Evolutionary conservation across 1,284 basidiomycete species (phyloP).

Genomic region (Grifola frondosa): DNA sequence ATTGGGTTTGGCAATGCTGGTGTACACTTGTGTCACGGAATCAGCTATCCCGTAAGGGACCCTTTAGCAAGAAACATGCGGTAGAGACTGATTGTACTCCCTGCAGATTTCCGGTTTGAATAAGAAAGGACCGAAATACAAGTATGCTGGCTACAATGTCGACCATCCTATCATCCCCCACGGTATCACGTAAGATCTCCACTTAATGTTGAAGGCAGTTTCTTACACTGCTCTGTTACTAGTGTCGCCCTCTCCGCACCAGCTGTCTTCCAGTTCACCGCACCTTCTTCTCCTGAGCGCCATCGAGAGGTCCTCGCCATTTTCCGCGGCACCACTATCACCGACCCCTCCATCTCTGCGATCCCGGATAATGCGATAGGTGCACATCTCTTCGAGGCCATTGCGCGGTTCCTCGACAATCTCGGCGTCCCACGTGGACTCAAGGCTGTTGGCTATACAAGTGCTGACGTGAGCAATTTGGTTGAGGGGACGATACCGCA

Average conservation of each 20-base stretch:
- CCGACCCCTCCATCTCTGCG: conserved; percentile 68
- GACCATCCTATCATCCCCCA: conserved; percentile 92
- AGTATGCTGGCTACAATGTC: conserved; percentile 82
- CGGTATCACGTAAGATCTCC: conserved; percentile 64
- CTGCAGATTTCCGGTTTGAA: conserved; percentile 91
- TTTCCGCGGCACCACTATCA: conserved; percentile 67
- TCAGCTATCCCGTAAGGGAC: conserved; percentile 72
- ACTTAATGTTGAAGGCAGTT: neutral
- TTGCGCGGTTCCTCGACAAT: conserved; percentile 86
- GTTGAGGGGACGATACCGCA: conserved; percentile 90
- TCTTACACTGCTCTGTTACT: neutral
- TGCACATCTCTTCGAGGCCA: conserved; percentile 81
- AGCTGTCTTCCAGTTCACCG: conserved; percentile 91
- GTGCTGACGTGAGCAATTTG: conserved; percentile 61
- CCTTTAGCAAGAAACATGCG: neutral
- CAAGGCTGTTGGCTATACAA: conserved; percentile 81
- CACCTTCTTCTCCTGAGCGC: conserved; percentile 86
- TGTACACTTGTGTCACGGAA: conserved; percentile 88
- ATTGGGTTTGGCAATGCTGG: conserved; percentile 97
- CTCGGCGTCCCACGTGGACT: conserved; percentile 89
- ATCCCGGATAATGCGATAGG: conserved; percentile 86
- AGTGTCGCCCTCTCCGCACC: conserved; percentile 89
- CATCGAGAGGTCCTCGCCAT: conserved; percentile 88
- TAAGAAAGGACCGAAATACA: conserved; percentile 87
- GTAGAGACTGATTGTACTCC: conserved; percentile 1